Percentiles rank a stretch among this genome's conserved stretches.
Conservation (phyloP, 2,329 filamentous ascomycete species). For the Exophiala calicioides region DNA sequence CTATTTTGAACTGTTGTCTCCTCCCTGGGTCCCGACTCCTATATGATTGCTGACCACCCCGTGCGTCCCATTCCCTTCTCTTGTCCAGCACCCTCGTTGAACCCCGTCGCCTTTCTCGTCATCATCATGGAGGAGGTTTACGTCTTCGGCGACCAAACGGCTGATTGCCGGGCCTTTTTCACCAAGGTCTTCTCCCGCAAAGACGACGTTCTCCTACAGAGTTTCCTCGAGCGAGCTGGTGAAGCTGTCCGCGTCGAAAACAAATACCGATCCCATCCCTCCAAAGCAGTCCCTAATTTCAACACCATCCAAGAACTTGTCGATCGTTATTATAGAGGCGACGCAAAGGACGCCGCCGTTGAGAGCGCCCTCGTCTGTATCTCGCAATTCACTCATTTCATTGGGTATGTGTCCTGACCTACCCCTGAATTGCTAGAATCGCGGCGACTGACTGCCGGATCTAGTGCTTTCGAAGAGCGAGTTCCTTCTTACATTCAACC, state of each 20-base stretch:
- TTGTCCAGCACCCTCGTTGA: constrained; percentile 29
- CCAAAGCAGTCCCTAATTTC: constrained; percentile 33
- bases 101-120: constrained; percentile 26
- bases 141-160: constrained; percentile 51
- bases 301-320: constrained; percentile 33
- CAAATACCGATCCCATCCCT: constrained; percentile 32
- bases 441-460: constrained; percentile 25
- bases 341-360: constrained; percentile 40
- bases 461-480: constrained; percentile 46
- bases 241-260: constrained; percentile 46
- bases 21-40: constrained; percentile 21
- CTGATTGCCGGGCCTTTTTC: constrained; percentile 45
- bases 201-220: constrained; percentile 43
- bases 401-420: constrained; percentile 39
- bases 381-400: constrained; percentile 46
- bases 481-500: constrained; percentile 42
- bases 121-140: constrained; percentile 39
- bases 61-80: constrained; percentile 17
- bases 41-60: constrained; percentile 29
- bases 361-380: constrained; percentile 48
- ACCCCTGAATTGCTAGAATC: not conserved
- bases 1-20: constrained; percentile 30
- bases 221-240: constrained; percentile 47
- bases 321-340: constrained; percentile 33
- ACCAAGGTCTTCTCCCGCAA: constrained; percentile 44